These are phyloP conservation scores for Lippia alba DNA, from an alignment of 305 asterid genomes.

Conservation along the genomic window DNA sequence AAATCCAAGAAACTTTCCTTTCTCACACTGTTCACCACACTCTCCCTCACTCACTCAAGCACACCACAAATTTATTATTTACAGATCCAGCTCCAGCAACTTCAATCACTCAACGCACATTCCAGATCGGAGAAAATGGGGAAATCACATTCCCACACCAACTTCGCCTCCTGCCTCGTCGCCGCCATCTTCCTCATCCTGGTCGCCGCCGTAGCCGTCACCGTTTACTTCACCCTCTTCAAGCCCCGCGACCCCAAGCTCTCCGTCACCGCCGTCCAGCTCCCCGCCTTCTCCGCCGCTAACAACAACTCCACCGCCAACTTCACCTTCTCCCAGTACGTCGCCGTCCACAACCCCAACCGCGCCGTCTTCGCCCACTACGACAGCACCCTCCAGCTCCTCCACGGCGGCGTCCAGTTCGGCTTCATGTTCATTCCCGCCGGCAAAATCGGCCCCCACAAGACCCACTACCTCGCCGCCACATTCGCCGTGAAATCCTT, in stretches of 20 bases:
- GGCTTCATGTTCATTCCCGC: conserved; percentile 95
- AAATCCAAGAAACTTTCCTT: background rate
- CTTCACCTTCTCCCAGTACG: conserved; percentile 86
- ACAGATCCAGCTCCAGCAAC: background rate
- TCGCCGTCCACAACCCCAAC: conserved; percentile 78
- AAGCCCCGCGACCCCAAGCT: conserved; percentile 69
- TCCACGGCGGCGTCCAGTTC: conserved; percentile 66
- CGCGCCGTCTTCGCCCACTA: conserved; percentile 81
- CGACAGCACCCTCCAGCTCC: conserved; percentile 82
- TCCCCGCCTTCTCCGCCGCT: conserved; percentile 72
- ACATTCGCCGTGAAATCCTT: conserved; percentile 72
- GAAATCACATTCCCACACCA: conserved; percentile 64
- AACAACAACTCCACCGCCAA: conserved; percentile 57
- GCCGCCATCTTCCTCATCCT: conserved; percentile 75
- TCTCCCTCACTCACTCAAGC: background rate
- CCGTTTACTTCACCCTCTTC: conserved; percentile 74
- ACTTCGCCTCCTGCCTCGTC: conserved; percentile 75
- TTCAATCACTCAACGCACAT: background rate
- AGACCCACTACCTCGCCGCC: conserved; percentile 75
- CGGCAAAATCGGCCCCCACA: conserved; percentile 68
- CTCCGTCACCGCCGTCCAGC: conserved; percentile 71
- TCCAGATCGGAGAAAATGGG: conserved; percentile 48
- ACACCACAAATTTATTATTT: background rate
- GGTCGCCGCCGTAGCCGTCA: conserved; percentile 49
- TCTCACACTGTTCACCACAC: too few species aligned